These are phyloP conservation scores for Tagetes erecta DNA, from an alignment of 129 eudicot species.

Conservation along the genomic window DNA sequence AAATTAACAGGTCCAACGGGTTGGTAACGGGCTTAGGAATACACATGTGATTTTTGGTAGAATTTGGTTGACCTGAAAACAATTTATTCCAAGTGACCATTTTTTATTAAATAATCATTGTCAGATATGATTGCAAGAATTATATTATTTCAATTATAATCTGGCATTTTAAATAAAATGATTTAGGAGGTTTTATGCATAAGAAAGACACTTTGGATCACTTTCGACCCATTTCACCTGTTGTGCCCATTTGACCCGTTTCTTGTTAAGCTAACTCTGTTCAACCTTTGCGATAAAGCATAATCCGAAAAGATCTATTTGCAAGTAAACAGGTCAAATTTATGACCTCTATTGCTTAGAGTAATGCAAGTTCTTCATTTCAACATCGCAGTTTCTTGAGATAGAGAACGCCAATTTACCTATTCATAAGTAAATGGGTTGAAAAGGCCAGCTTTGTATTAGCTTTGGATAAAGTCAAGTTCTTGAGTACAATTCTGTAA, in stretches of 20 bases:
- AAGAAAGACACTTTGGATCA: not conserved
- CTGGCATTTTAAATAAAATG: not conserved
- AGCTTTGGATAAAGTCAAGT: slow-evolving; percentile 8
- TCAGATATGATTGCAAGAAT: not conserved
- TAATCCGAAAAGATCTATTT: not conserved
- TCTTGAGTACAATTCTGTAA: not conserved
- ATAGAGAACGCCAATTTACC: not conserved
- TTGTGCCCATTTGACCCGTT: not conserved
- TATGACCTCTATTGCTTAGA: not conserved
- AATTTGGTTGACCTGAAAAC: too few relatives aligned
- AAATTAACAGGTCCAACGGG: not conserved
- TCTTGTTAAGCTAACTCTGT: not conserved
- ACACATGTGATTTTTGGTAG: not conserved
- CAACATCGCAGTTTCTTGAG: not conserved
- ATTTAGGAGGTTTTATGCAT: not conserved
- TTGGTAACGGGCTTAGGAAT: not conserved
- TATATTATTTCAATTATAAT: not conserved
- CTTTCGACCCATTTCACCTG: not conserved
- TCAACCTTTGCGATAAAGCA: not conserved
- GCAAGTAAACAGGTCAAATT: not conserved
- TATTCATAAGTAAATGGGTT: not conserved
- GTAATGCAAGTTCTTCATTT: not conserved
- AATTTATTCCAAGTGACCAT: too few relatives aligned
- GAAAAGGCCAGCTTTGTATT: not conserved
- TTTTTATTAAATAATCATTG: not conserved